phyloP scores from a whole-genome alignment of 371 early-diverging fungal genomes.

The Rhizopus sp. region DNA sequence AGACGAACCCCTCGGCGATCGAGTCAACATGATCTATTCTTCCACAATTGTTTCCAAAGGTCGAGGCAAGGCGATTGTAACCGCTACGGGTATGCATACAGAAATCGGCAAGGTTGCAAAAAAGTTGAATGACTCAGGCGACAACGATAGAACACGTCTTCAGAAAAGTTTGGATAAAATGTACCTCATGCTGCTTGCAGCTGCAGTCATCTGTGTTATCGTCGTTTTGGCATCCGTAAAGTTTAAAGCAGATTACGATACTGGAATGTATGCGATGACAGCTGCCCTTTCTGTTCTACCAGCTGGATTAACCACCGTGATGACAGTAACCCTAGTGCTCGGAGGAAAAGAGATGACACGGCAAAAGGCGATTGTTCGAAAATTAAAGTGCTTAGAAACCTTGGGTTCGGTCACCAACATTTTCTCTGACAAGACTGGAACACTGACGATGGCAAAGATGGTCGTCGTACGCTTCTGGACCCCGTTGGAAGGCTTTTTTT shows the following conservation, averaged over 20 bases:
- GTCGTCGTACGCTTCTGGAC: constrained; percentile 74
- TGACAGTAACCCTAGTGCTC: constrained; percentile 42
- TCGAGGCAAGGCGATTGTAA: constrained; percentile 80
- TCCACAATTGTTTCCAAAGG: constrained; percentile 74
- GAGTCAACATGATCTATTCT: constrained; percentile 75
- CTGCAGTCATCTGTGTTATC: constrained; percentile 43
- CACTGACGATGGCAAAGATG: constrained; percentile 71
- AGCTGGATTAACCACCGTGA: constrained; percentile 44
- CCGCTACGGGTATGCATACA: constrained; percentile 79
- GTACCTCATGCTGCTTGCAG: constrained; percentile 67
- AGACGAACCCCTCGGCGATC: constrained; percentile 73
- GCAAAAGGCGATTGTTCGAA: constrained; percentile 65
- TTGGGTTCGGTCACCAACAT: constrained; percentile 92
- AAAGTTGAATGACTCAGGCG: constrained; percentile 69
- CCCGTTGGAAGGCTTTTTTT: constrained; percentile 61
- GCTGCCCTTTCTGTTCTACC: constrained; percentile 41
- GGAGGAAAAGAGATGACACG: constrained; percentile 44
- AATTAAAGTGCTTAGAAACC: constrained; percentile 90
- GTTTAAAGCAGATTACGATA: constrained; percentile 36
- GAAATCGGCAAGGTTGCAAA: constrained; percentile 90
- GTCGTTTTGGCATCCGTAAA: constrained; percentile 69
- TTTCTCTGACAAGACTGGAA: constrained; percentile 82
- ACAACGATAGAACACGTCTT: constrained; percentile 69
- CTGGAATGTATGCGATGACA: constrained; percentile 48
- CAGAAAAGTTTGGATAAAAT: constrained; percentile 76